Evolutionary conservation across 148 eudicot species (phyloP), one percentile per base, ranked within the genome.

Genomic region (Cornus suecica): DNA sequence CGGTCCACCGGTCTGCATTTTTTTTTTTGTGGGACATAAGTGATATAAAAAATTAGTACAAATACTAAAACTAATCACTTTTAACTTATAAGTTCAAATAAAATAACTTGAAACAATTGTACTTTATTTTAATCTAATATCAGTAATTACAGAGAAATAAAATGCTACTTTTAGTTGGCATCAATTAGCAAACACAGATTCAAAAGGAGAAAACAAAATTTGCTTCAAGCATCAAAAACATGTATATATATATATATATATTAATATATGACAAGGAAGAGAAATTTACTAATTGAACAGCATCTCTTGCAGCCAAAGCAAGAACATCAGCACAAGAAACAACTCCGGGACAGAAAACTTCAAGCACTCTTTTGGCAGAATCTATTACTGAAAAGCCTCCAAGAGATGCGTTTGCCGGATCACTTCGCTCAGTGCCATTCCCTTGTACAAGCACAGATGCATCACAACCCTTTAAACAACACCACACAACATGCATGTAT

Each of bases 251-350:
- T 48, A 13, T 48, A 13, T 48, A 13, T 48, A 13, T 48, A 68
- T n/a, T 37, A 37, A 37, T 37, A 37, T 37, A 6, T 37, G 34
- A 37, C 9, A 20, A 20, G 5, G 18, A 15, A 8, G 15, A 26
- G n/a, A 22, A 31, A 2, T 28, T 51, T 88, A 91, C 96, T 81
- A 89, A 76, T 66, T 84, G 83, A 18, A 91, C 88, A 5, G 93
- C 87, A 63, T 91, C 93, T 74, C 96, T 77, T 70, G 92, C 92
- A 65, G 92, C 92, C 86, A 90, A 64, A 72, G 89, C 90, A 45
- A 90, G 71, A 81, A 91, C 76, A 73, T 91, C 95, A n/a, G 95
- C 91, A 69, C 95, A 91, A 18, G 95, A 91, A 77, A 91, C 95
- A 68, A 80, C 83, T 30, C 32, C 83, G 0, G 95, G 95, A 23